Evolutionary conservation across 2,329 filamentous ascomycete genomes (phyloP).

Genomic region (Hypoxylon sp.): DNA sequence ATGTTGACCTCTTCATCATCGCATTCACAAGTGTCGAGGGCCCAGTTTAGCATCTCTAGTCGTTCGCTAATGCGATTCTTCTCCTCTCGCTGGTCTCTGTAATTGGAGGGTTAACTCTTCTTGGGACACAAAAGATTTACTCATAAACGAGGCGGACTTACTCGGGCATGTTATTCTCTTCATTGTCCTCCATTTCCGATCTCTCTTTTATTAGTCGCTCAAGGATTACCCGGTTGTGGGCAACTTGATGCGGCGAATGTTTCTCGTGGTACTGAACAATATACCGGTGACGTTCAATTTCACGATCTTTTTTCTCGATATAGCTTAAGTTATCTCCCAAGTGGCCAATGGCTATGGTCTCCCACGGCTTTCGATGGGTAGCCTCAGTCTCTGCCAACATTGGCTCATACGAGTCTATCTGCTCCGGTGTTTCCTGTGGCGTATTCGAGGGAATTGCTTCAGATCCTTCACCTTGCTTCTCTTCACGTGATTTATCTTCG

Average conservation of each 20-base stretch:
- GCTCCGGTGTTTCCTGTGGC: constrained; percentile 13
- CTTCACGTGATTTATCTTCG: constrained; percentile 9
- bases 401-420: constrained; percentile 3
- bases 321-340: constrained; percentile 57
- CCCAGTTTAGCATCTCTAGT: constrained; percentile 53
- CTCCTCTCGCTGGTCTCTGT: constrained; percentile 51
- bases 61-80: constrained; percentile 54
- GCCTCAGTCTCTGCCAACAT: constrained; percentile 8
- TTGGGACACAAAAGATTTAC: neutral
- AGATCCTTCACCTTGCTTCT: constrained; percentile 18
- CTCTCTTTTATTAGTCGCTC: constrained; percentile 49
- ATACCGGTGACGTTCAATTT: constrained; percentile 56
- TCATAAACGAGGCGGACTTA: constrained; percentile 41
- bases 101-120: constrained; percentile 18
- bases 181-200: constrained; percentile 51
- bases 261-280: constrained; percentile 51
- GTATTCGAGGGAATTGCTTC: neutral
- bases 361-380: constrained; percentile 48
- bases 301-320: constrained; percentile 57
- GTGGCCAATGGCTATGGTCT: constrained; percentile 56
- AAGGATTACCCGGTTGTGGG: constrained; percentile 48
- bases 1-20: constrained; percentile 60
- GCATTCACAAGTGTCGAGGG: constrained; percentile 54
- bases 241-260: constrained; percentile 46
- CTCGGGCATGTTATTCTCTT: constrained; percentile 55